These are phyloP conservation scores for Pulveroboletus frians DNA, from an alignment of 768 basidiomycete genomes.

Conservation along the genomic window DNA sequence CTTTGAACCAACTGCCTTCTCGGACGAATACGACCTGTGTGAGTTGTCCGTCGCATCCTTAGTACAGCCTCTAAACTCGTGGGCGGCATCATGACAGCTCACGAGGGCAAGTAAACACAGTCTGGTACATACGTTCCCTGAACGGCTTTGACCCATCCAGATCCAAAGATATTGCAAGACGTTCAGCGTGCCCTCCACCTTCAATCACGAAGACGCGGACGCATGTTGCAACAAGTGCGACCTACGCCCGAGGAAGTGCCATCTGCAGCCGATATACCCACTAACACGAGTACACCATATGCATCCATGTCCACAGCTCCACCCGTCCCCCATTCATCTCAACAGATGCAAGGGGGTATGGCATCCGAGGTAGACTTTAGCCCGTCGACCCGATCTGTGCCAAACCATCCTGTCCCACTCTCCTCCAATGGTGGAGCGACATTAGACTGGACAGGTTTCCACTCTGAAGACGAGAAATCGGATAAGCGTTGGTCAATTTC, in stretches of 20 bases:
- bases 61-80: conserved; percentile 10
- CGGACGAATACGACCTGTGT: conserved; percentile 78
- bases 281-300: conserved; percentile 25
- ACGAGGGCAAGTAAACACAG: conserved; percentile 54
- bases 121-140: conserved; percentile 7
- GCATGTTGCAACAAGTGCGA: conserved; percentile 31
- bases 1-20: conserved; percentile 45
- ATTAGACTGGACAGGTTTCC: conserved; percentile 66
- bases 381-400: conserved; percentile 48
- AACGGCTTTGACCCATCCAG: conserved; percentile 33
- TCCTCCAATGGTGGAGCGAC: conserved; percentile 67
- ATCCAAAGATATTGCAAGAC: conserved; percentile 76
- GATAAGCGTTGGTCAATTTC: conserved; percentile 62
- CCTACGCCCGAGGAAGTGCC: conserved; percentile 17
- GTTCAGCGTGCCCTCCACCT: conserved; percentile 70
- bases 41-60: conserved; percentile 28
- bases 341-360: conserved; percentile 15
- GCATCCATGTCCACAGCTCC: conserved; percentile 29
- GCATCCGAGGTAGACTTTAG: conserved; percentile 62
- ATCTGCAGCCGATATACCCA: conserved; percentile 24
- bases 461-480: conserved; percentile 48
- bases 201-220: conserved; percentile 71
- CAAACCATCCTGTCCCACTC: conserved; percentile 60
- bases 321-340: conserved; percentile 12
- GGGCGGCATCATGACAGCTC: conserved; percentile 40